These are phyloP conservation scores for Paecilomyces dactylethromorphus DNA, from an alignment of 2,329 filamentous ascomycete species.

Conservation along the genomic window DNA sequence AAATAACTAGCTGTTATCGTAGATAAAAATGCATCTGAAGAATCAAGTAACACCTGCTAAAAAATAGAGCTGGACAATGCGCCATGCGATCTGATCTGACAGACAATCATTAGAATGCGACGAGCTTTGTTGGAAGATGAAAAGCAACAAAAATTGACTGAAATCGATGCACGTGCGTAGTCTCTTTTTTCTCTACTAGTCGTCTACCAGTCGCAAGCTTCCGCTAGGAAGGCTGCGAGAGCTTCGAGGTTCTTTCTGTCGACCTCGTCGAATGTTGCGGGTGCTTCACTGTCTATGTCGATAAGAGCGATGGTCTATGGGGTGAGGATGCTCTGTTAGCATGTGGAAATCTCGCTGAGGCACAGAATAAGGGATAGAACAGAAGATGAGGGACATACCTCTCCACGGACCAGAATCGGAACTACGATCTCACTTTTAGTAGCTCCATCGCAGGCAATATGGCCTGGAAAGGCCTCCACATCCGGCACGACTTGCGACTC, in stretches of 20 bases:
- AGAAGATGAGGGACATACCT: constrained; percentile 7
- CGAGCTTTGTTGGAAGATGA: not conserved
- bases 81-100: not conserved
- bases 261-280: constrained; percentile 38
- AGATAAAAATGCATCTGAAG: not conserved
- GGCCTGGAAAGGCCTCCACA: constrained; percentile 38
- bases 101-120: not conserved
- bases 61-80: constrained; percentile 21
- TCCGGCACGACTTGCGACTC: constrained; percentile 39
- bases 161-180: not conserved
- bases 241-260: constrained; percentile 38
- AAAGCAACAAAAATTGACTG: not conserved
- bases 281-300: constrained; percentile 41
- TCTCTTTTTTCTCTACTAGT: too few species aligned
- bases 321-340: not conserved
- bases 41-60: constrained; percentile 16
- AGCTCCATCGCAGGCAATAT: constrained; percentile 45
- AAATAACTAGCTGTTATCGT: not conserved
- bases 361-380: not conserved
- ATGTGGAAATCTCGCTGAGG: not conserved
- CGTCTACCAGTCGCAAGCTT: constrained; percentile 36
- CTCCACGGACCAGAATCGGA: constrained; percentile 30
- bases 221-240: constrained; percentile 33
- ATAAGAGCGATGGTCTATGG: constrained; percentile 41
- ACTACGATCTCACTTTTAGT: constrained; percentile 46